Evolutionary conservation across 2,329 filamentous ascomycete genomes (phyloP), one percentile per base, ranked within the genome.

Genomic region (Onygena corvina): DNA sequence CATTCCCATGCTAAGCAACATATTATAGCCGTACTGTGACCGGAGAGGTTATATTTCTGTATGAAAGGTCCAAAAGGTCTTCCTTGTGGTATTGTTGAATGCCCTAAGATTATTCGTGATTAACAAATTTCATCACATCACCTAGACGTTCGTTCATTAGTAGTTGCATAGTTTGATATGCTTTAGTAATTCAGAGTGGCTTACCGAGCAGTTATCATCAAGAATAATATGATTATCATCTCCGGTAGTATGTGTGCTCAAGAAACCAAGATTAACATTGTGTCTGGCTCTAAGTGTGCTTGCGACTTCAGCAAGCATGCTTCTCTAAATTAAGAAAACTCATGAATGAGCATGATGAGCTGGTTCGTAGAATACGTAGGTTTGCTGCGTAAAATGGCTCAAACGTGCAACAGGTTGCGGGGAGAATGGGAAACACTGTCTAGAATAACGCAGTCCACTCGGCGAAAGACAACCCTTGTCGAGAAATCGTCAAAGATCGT

Each of bases 241-340:
- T 23, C 58, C 61, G 21, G 53, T 61, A 8, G 55, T 55, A 35
- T 55, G 54, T 14, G 57, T 51, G n/a, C 53, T 60, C 11, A 54
- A 54, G 4, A 60, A 52, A 7, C 42, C 50, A 46, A 52, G 31
- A 20, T 49, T 46, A 25, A 53, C 36, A 23, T 59, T 57, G 38
- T 65, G 64, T 48, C 68, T 62, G 34, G 66, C 61, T 51, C 69
- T 62, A 29, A 72, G 53, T 16, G 65, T 66, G 14, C 64, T 59
- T 47, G 70, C 69, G 33, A 74, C 59, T 42, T 67, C 66, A 35
- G 67, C 64, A 31, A 74, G 60, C 69, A 74, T 71, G 45, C 66
- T 68, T 59, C 70, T 68, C 70, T 72, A 53, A 55, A 50, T 42
- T 52, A 49, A 47, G 48, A 48, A 36, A 53, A 27, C n/a, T 2